phyloP scores from a whole-genome alignment of 140 eudicot genomes.

The Flaveria floridana region DNA sequence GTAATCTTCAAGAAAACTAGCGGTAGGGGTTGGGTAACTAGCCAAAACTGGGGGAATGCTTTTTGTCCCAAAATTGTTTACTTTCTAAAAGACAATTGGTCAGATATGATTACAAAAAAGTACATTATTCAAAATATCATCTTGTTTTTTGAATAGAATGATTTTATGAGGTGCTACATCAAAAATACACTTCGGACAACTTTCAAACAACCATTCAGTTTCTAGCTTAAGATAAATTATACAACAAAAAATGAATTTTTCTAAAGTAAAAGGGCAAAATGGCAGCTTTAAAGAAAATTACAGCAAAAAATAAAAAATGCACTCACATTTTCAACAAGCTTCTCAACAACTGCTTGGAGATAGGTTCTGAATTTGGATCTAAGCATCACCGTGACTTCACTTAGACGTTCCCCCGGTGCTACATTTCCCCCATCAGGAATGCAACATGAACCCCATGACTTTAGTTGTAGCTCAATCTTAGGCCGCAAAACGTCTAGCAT shows the following conservation, averaged over 20 bases:
- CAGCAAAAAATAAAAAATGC: background rate
- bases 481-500: conserved; percentile 77
- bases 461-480: conserved; percentile 61
- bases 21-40: too few relatives aligned
- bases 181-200: background rate
- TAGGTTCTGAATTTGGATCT: conserved; percentile 78
- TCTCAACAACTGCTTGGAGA: conserved; percentile 77
- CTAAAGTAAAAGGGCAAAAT: background rate
- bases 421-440: conserved; percentile 68
- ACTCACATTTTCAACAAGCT: conserved; percentile 84
- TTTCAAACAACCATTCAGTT: background rate
- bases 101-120: background rate
- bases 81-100: background rate
- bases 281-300: background rate
- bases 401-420: conserved; percentile 78
- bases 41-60: background rate
- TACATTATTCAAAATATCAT: background rate
- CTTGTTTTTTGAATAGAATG: background rate
- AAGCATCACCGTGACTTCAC: conserved; percentile 88
- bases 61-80: background rate
- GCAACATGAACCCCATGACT: conserved; percentile 79
- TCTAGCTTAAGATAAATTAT: background rate
- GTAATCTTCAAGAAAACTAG: too few relatives aligned
- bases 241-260: background rate
- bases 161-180: background rate